Conservation (phyloP, 306 rosid species). For the Trichosanthes truncata region DNA sequence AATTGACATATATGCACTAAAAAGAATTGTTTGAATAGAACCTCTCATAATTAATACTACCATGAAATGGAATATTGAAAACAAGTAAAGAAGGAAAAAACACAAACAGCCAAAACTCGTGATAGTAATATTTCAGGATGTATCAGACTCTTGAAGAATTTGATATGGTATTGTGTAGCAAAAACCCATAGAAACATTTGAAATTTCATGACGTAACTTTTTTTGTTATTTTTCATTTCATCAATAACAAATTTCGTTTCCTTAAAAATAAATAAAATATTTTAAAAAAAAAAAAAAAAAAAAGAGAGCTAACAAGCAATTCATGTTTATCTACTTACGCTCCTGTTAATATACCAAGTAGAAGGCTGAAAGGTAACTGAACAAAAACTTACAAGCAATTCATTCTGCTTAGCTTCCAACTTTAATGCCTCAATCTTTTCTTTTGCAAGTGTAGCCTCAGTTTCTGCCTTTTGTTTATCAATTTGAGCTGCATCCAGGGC, state of each 20-base stretch:
- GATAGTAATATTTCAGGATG: too few species aligned
- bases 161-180: too few species aligned
- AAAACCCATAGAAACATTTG: neutral
- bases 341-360: neutral
- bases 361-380: neutral
- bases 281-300: too few species aligned
- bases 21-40: too few species aligned
- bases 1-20: too few species aligned
- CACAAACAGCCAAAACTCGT: too few species aligned
- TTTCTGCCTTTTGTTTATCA: conserved; percentile 57
- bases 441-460: conserved; percentile 53
- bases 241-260: too few species aligned
- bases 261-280: too few species aligned
- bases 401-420: conserved; percentile 55
- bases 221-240: neutral
- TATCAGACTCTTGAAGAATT: too few species aligned
- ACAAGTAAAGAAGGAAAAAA: too few species aligned
- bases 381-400: conserved; percentile 52
- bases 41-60: too few species aligned
- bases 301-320: neutral
- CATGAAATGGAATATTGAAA: too few species aligned
- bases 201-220: neutral
- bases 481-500: conserved; percentile 66
- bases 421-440: conserved; percentile 54
- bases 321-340: neutral